Evolutionary conservation across 768 basidiomycete species (phyloP).

Genomic region (Mycena galericulata): DNA sequence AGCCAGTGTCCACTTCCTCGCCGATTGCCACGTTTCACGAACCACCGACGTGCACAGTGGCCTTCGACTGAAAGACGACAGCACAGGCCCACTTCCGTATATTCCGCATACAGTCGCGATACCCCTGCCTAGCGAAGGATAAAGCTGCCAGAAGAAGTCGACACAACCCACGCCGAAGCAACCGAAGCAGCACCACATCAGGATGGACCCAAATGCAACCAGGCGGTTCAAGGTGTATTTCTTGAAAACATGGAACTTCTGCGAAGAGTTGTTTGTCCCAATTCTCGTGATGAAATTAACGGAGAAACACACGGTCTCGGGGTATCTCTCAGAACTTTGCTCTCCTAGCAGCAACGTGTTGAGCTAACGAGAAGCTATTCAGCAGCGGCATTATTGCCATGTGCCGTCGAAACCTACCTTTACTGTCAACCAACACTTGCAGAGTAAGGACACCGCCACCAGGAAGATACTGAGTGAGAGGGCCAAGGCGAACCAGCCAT

Average conservation of each 20-base stretch:
- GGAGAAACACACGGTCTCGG: conserved; percentile 4
- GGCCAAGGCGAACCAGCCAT: conserved; percentile 13
- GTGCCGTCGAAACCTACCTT: conserved; percentile 14
- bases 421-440: conserved; percentile 7
- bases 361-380: neutral
- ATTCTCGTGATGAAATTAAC: neutral
- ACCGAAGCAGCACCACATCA: neutral
- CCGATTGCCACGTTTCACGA: neutral
- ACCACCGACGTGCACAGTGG: neutral
- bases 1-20: neutral
- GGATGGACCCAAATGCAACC: neutral
- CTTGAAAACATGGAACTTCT: neutral
- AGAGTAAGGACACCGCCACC: neutral
- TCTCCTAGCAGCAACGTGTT: neutral
- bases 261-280: too few relatives aligned
- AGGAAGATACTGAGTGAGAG: conserved; percentile 2
- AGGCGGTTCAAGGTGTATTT: neutral
- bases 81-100: neutral
- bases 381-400: neutral
- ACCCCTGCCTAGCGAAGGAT: neutral
- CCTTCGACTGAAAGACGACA: neutral
- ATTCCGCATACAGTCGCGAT: neutral
- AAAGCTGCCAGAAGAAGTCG: conserved; percentile 24
- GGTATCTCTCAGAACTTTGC: neutral
- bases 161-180: conserved; percentile 7